These are phyloP conservation scores for Boletus smithii DNA, from an alignment of 1,284 basidiomycete species.

Conservation along the genomic window DNA sequence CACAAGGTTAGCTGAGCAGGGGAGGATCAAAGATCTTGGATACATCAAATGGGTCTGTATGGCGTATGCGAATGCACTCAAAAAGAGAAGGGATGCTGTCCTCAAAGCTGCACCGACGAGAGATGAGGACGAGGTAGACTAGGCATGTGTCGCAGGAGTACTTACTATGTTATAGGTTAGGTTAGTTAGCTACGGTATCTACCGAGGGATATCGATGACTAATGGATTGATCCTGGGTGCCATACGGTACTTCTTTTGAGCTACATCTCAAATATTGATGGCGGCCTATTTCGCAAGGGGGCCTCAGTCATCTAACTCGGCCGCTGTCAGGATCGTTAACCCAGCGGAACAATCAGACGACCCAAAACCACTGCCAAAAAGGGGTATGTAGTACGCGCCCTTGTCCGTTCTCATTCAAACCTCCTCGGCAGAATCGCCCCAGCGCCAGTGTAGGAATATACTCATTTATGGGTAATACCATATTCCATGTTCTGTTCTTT, in stretches of 20 bases:
- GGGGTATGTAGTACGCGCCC: slow-evolving; percentile 39
- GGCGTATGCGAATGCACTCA: slow-evolving; percentile 64
- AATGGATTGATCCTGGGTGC: slow-evolving; percentile 4
- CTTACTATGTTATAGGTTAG: not conserved
- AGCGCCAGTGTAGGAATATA: slow-evolving; percentile 83
- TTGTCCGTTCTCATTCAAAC: slow-evolving; percentile 10
- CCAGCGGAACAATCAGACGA: slow-evolving; percentile 41
- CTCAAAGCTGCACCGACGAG: slow-evolving; percentile 32
- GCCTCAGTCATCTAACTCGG: slow-evolving; percentile 47
- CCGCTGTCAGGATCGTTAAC: slow-evolving; percentile 53
- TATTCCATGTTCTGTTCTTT: slow-evolving; percentile 1
- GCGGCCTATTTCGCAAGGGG: slow-evolving; percentile 42
- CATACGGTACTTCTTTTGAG: not conserved
- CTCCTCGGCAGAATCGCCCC: slow-evolving; percentile 51
- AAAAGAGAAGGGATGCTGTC: slow-evolving; percentile 49
- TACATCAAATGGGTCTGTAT: slow-evolving; percentile 67
- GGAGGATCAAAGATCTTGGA: slow-evolving; percentile 44
- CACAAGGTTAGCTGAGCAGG: slow-evolving; percentile 51
- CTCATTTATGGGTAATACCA: slow-evolving; percentile 76
- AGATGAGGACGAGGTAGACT: slow-evolving; percentile 9
- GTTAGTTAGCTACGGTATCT: slow-evolving; percentile 7
- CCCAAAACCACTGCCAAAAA: slow-evolving; percentile 38
- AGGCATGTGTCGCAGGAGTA: too few relatives aligned
- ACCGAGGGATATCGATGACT: slow-evolving; percentile 20
- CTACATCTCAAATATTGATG: slow-evolving; percentile 22